phyloP scores from a whole-genome alignment of 108 stramenopile genomes.

The Bacterosira constricta region DNA sequence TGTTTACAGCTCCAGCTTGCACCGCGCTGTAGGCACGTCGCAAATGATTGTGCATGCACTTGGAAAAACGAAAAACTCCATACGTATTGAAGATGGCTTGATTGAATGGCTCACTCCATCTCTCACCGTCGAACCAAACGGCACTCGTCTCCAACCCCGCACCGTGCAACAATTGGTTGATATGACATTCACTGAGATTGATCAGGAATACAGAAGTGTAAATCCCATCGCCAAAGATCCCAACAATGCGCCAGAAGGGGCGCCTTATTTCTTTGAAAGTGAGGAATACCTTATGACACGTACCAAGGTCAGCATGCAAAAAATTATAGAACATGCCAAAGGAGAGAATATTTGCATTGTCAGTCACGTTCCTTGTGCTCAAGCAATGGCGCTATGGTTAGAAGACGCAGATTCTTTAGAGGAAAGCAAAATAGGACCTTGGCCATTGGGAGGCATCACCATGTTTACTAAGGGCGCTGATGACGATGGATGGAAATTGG shows the following conservation, averaged over 20 bases:
- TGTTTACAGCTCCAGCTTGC: conserved; percentile 65
- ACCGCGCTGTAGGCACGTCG: conserved; percentile 66
- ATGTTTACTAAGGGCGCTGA: conserved; percentile 50
- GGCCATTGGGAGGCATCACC: conserved; percentile 75
- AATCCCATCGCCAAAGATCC: conserved; percentile 53
- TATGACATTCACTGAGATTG: conserved; percentile 47
- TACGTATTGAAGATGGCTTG: conserved; percentile 66
- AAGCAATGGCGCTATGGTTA: conserved; percentile 61
- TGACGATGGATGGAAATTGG: conserved; percentile 57
- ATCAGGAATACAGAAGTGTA: conserved; percentile 51
- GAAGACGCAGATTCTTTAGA: conserved; percentile 41
- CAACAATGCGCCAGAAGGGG: conserved; percentile 27
- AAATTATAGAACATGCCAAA: conserved; percentile 47
- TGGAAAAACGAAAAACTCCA: conserved; percentile 38
- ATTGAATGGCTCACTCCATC: conserved; percentile 78
- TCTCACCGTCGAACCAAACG: conserved; percentile 63
- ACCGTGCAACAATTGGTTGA: conserved; percentile 45
- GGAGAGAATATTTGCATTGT: conserved; percentile 62
- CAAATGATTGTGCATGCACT: conserved; percentile 58
- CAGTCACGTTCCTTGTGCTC: conserved; percentile 73
- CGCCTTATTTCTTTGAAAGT: conserved; percentile 56
- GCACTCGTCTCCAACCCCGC: conserved; percentile 53
- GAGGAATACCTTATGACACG: conserved; percentile 64
- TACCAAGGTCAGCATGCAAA: conserved; percentile 50
- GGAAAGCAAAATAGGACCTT: conserved; percentile 51